Evolutionary conservation across 768 basidiomycete genomes (phyloP), one percentile per base, ranked within the genome.

Genomic region (Tricholoma sp.): DNA sequence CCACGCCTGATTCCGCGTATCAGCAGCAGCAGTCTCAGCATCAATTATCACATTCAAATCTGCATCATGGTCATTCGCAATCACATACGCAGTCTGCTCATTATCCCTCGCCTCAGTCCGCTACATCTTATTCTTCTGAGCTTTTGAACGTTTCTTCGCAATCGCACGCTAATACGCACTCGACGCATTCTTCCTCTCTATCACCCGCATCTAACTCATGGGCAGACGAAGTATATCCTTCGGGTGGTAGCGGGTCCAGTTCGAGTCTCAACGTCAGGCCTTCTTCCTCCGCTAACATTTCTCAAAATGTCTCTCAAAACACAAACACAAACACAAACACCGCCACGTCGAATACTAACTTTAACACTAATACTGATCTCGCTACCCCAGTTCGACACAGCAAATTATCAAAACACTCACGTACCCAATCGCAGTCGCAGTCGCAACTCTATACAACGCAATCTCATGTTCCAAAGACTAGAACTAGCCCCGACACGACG

Each of bases 1-100:
- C 57, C 41, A 63, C 69, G 7, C 66, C 71, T 24, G 70, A 70
- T 48, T 63, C 68, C 37, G 55, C 59, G n/a, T 70, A 69, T 54
- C 71, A 70, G 28, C 65, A 66, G 47, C 65, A 61, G 24, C 59
- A 49, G 13, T 56, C 56, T 18, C 24, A 52, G 12, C 64, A 63
- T 37, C 55, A 56, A n/a, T 65, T 61, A 41, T 55, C 56, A 12
- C 54, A 57, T 12, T 57, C 44, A 4, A 51, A 34, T 2, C 31
- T 48, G 1, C 60, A 52, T n/a, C 34, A 36, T 1, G 57, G 52
- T 6, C 29, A 54, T 1, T 52, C 57, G 9, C 47, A 50, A 2
- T 33, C 54, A 7, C 45, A 47, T 28, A 36, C 58, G n/a, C 62
- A 57, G 57, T 53, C 56, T 48, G 52, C 47, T n/a, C 17, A 50